A percentile compares a stretch with the other conserved stretches of the same genome.
These are phyloP conservation scores for Sporothrix variecibatus DNA, from an alignment of 2,329 filamentous ascomycete genomes.

Conservation along the genomic window DNA sequence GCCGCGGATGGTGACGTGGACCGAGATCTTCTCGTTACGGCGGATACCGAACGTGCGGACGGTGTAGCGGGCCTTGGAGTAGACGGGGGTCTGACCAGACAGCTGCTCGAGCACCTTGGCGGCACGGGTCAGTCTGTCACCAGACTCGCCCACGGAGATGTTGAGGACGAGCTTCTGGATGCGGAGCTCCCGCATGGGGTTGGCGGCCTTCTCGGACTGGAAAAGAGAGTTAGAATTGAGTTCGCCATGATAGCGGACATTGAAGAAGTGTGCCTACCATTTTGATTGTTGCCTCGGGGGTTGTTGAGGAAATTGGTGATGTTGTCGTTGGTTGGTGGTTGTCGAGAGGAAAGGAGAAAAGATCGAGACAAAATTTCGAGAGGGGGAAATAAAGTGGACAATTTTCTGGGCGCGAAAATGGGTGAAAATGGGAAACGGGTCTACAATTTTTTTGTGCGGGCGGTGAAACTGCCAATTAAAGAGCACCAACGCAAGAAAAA, in stretches of 20 bases:
- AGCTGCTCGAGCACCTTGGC: constrained; percentile 99
- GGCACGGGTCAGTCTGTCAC: constrained; percentile 99
- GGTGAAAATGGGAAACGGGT: background rate
- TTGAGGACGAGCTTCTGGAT: constrained; percentile 99
- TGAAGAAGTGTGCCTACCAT: constrained; percentile 40
- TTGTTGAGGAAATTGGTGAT: constrained; percentile 7
- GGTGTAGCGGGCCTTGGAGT: constrained; percentile 99
- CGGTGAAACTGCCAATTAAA: background rate
- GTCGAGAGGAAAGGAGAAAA: constrained; percentile 19
- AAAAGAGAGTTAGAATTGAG: constrained; percentile 33
- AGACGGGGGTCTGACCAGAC: constrained; percentile 98
- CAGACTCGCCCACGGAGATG: constrained; percentile 99
- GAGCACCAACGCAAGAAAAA: background rate
- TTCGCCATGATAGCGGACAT: background rate
- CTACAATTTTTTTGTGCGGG: constrained; percentile 28
- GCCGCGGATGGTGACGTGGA: constrained; percentile 98
- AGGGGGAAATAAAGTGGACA: constrained; percentile 16
- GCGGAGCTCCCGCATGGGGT: constrained; percentile 99
- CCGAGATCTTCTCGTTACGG: constrained; percentile 99
- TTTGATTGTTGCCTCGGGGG: constrained; percentile 33
- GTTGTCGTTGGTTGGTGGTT: constrained; percentile 27
- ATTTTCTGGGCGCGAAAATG: constrained; percentile 24
- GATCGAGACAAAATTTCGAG: constrained; percentile 23
- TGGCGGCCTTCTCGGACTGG: constrained; percentile 81
- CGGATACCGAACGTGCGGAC: constrained; percentile 99